Evolutionary conservation across 2,329 filamentous ascomycete species (phyloP).

Genomic region (Simplicillium sp.): DNA sequence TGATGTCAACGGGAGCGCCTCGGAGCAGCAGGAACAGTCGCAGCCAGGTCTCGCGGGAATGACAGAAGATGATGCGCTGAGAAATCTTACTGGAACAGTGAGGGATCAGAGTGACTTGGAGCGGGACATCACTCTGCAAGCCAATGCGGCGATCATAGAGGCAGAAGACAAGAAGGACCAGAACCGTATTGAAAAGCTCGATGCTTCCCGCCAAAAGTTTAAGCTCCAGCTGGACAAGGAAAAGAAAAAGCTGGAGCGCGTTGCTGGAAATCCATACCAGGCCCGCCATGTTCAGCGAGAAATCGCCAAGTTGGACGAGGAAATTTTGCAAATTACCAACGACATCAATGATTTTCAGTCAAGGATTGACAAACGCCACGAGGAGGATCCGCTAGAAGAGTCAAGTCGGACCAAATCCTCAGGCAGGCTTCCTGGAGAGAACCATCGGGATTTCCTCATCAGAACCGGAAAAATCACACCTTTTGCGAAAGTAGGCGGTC

Average conservation of each 20-base stretch:
- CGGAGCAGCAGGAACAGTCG: constrained; percentile 6
- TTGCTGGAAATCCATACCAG: constrained; percentile 34
- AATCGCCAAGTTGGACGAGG: constrained; percentile 54
- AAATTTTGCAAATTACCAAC: constrained; percentile 54
- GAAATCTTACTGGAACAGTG: constrained; percentile 57
- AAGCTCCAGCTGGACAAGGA: constrained; percentile 53
- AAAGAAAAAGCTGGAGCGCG: constrained; percentile 34
- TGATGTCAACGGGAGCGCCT: constrained; percentile 4
- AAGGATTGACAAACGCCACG: constrained; percentile 68
- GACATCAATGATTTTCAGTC: constrained; percentile 74
- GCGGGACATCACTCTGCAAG: constrained; percentile 65
- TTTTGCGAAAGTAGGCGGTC: constrained; percentile 68
- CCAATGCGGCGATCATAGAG: constrained; percentile 48
- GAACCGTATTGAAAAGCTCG: constrained; percentile 51
- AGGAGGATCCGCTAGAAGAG: constrained; percentile 35
- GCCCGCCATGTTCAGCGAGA: constrained; percentile 54
- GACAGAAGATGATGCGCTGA: constrained; percentile 52
- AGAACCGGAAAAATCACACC: constrained; percentile 96
- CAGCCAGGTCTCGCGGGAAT: constrained; percentile 17
- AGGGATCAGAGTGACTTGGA: constrained; percentile 87
- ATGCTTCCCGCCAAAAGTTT: constrained; percentile 46
- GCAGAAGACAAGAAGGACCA: constrained; percentile 54
- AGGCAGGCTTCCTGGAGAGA: constrained; percentile 66
- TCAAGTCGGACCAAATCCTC: constrained; percentile 33
- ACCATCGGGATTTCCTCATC: constrained; percentile 79